A percentile compares a stretch with the other conserved stretches of the same genome.
Conservation (phyloP, 1,284 basidiomycete species). For the Microbotryum violaceum region DNA sequence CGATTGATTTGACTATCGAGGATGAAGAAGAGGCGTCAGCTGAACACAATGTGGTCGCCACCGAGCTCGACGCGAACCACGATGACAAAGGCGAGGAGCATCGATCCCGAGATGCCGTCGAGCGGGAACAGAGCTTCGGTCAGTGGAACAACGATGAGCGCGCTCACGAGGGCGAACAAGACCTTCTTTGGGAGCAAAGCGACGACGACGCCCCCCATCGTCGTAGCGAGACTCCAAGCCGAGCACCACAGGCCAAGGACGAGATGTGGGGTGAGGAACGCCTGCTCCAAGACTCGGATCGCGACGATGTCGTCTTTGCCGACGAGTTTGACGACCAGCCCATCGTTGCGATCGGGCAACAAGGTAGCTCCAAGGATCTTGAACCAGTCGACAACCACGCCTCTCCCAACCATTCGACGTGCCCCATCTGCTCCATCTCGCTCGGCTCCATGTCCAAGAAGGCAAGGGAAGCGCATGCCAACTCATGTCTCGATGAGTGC, state of each 20-base stretch:
- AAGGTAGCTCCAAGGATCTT: neutral
- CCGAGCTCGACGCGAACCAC: conserved; percentile 10
- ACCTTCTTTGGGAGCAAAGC: no score
- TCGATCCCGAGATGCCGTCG: conserved; percentile 16
- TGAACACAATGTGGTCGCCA: neutral
- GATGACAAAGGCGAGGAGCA: neutral
- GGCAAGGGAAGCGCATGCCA: no score
- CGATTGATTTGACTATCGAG: conserved; percentile 5
- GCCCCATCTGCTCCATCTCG: neutral
- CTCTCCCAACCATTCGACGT: neutral
- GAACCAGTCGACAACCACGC: conserved; percentile 1
- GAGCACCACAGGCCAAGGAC: neutral
- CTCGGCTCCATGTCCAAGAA: neutral
- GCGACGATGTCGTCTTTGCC: conserved; percentile 12
- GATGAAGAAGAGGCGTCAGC: conserved; percentile 26
- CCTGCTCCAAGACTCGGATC: conserved; percentile 16
- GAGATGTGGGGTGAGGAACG: conserved; percentile 36
- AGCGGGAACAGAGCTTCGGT: conserved; percentile 38
- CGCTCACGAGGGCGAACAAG: no score
- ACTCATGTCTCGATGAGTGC: no score
- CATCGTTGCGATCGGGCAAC: conserved; percentile 9
- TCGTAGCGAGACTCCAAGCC: neutral
- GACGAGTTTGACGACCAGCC: conserved; percentile 10
- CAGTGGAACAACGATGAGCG: neutral
- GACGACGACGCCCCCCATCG: conserved; percentile 33